Evolutionary conservation across 495 filamentous ascomycete genomes (phyloP), one percentile per base, ranked within the genome.

Genomic region (Xylaria intraflava): DNA sequence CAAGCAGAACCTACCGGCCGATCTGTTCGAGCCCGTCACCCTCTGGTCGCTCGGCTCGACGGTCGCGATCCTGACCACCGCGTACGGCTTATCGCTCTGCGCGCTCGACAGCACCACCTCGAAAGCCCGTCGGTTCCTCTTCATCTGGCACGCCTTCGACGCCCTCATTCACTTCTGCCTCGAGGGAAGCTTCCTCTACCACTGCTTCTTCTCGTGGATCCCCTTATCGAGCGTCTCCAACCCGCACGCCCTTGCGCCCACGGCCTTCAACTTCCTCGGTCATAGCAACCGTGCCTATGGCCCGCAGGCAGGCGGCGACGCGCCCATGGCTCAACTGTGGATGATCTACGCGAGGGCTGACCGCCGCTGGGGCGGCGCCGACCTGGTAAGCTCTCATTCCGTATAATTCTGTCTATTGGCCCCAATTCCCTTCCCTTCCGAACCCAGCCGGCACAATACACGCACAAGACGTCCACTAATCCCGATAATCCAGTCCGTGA

Each of bases 61-160:
- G 7, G 22, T 80, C 41, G 68, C 68, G 38, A 73, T 83, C 43
- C 67, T 84, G 12, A 50, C 53, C 33, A 56, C 66, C 46, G 73
- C 79, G 27, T 75, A 78, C 58, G 53, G 51, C 36, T 51, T 76
- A 40, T 81, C 80, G 5, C 62, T 71, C 19, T 46, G 46, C 20
- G 54, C 66, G 11, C 77, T 83, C 27, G 63, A 70, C 17, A 56
- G 61, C 7, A 53, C 57, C 1, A 71, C 76, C 23, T 55, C 69
- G 1, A 33, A 23, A 0, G 51, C 64, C 59, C 57, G 71, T 58
- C 88, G 90, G 56, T 63, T 85, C 61, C 83, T 97, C 56, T 96
- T 94, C 78, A 82, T 90, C 75, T 97, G 92, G 92, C 91, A 96
- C 77, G 76, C 83, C 57, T 96, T 95, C 74, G 89, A 96, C 69